Conservation (phyloP, 1,284 basidiomycete genomes). For the Rhodotorula sp. region DNA sequence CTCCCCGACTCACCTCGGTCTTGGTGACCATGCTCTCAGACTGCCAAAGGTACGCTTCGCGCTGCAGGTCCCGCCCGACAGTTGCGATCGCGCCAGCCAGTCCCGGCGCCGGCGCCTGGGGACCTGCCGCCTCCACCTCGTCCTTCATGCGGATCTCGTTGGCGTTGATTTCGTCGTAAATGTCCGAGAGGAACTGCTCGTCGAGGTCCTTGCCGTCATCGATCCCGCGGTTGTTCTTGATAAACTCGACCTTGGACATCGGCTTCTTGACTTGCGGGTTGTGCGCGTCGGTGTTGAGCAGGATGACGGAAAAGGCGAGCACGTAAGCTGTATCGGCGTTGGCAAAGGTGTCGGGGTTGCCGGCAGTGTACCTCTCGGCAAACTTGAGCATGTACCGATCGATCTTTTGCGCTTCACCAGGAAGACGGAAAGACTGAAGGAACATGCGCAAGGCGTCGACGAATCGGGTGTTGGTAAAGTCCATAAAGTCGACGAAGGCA, state of each 20-base stretch:
- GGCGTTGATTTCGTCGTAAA: conserved; percentile 82
- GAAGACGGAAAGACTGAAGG: conserved; percentile 88
- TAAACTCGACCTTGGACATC: conserved; percentile 86
- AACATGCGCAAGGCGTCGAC: conserved; percentile 83
- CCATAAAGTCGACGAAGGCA: conserved; percentile 86
- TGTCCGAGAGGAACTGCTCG: conserved; percentile 70
- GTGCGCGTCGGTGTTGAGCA: conserved; percentile 95
- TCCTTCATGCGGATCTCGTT: conserved; percentile 99
- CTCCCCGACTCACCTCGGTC: conserved; percentile 66
- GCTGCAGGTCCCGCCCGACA: conserved; percentile 87
- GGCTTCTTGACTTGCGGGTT: conserved; percentile 84
- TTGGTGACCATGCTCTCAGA: conserved; percentile 93
- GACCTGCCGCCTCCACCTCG: conserved; percentile 66
- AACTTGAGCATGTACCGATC: conserved; percentile 99
- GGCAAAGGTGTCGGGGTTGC: conserved; percentile 78
- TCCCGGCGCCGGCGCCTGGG: conserved; percentile 58
- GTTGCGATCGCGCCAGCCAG: conserved; percentile 75
- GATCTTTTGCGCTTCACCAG: conserved; percentile 94
- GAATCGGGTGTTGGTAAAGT: conserved; percentile 76
- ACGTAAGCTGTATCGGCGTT: conserved; percentile 83
- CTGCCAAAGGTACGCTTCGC: conserved; percentile 89
- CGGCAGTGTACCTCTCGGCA: conserved; percentile 87
- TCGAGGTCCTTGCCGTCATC: conserved; percentile 85
- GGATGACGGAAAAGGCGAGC: conserved; percentile 85
- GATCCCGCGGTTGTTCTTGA: conserved; percentile 91